Evolutionary conservation across 164 flowering plant genomes (phyloP).

Genomic region (Brasenia schreberi): DNA sequence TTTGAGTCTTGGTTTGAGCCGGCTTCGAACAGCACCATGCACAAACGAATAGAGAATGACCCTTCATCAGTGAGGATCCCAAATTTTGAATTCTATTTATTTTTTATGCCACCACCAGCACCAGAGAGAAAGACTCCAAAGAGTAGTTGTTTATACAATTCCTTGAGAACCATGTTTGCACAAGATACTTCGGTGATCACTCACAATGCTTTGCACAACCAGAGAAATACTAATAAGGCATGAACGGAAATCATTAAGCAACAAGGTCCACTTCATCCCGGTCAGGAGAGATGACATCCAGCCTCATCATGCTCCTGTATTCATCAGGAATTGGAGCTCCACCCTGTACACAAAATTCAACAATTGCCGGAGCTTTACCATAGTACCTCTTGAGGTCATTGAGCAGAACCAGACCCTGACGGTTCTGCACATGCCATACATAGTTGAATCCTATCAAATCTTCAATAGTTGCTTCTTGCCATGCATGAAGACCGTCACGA

Average conservation of each 20-base stretch:
- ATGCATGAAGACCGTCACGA: constrained; percentile 56
- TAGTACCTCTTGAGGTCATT: constrained; percentile 68
- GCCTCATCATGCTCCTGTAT: constrained; percentile 64
- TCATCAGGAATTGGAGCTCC: constrained; percentile 59
- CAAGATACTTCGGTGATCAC: no score
- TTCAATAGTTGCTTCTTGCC: constrained; percentile 76
- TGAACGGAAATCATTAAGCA: constrained; percentile 21
- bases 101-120: no score
- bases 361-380: constrained; percentile 73
- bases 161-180: no score
- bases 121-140: no score
- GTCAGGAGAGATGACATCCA: constrained; percentile 58
- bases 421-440: constrained; percentile 64
- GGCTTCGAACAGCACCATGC: no score
- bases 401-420: constrained; percentile 23
- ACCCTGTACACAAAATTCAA: constrained; percentile 53
- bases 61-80: no score
- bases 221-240: no score
- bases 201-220: no score
- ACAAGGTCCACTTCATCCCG: constrained; percentile 75
- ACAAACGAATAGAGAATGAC: no score
- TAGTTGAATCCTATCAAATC: constrained; percentile 63
- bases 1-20: no score
- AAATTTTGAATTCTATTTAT: no score
- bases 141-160: no score